Evolutionary conservation across 495 filamentous ascomycete species (phyloP).

Genomic region (Neurospora cerealis): DNA sequence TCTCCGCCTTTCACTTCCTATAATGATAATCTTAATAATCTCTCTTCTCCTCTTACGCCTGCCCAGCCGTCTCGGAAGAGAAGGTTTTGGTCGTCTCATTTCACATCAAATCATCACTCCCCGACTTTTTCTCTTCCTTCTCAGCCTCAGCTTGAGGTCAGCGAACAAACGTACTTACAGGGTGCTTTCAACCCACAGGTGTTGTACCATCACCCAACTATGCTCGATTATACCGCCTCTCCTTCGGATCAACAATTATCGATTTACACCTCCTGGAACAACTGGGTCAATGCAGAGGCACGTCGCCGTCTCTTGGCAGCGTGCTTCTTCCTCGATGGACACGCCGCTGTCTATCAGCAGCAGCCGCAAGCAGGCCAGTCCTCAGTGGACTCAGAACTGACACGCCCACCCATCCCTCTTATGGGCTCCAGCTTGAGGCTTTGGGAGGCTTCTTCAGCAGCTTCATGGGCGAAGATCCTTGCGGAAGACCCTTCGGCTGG

Average conservation of each 20-base stretch:
- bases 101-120: conserved; percentile 11
- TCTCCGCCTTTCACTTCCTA: conserved; percentile 1
- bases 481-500: conserved; percentile 15
- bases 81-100: conserved; percentile 21
- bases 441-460: conserved; percentile 29
- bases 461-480: conserved; percentile 23
- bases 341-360: conserved; percentile 40
- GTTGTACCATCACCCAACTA: conserved; percentile 19
- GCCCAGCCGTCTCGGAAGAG: conserved; percentile 4
- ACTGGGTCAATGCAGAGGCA: conserved; percentile 39
- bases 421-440: conserved; percentile 23
- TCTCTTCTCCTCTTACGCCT: conserved; percentile 7
- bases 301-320: conserved; percentile 38
- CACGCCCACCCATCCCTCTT: conserved; percentile 27
- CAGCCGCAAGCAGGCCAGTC: conserved; percentile 26
- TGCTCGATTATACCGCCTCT: conserved; percentile 15
- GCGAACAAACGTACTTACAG: conserved; percentile 35
- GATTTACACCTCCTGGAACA: conserved; percentile 30
- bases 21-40: conserved; percentile 12
- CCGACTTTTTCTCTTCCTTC: conserved; percentile 10
- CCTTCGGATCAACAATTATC: conserved; percentile 17
- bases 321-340: conserved; percentile 43
- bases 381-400: conserved; percentile 15
- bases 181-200: conserved; percentile 32
- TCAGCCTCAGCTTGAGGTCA: conserved; percentile 10